Evolutionary conservation across 2,329 filamentous ascomycete genomes (phyloP).

Genomic region (Whalleya microplaca): DNA sequence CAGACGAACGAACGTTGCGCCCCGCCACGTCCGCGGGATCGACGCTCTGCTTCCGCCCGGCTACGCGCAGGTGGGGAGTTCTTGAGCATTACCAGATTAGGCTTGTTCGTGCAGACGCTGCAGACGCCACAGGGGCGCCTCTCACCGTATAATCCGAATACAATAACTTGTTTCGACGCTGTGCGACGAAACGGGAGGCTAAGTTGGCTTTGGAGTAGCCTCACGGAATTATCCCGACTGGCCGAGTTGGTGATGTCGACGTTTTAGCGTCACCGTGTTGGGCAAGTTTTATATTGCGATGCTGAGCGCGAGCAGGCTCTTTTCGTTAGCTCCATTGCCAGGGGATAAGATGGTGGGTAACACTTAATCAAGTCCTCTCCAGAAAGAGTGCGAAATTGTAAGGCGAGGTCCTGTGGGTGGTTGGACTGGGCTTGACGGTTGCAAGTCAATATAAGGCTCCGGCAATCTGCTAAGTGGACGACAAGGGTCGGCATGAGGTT

Average conservation of each 20-base stretch:
- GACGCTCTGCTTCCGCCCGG: neutral
- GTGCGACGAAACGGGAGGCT: slow-evolving; percentile 1
- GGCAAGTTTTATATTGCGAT: too few relatives aligned
- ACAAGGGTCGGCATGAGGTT: neutral
- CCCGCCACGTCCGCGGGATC: slow-evolving; percentile 2
- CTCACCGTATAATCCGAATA: neutral
- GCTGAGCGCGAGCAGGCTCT: too few relatives aligned
- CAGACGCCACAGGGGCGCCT: neutral
- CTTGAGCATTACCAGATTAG: neutral
- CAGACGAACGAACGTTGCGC: slow-evolving; percentile 1
- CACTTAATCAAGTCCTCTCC: neutral
- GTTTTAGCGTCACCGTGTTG: neutral
- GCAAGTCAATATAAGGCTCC: neutral
- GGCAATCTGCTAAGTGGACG: neutral
- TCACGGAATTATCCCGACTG: slow-evolving; percentile 4
- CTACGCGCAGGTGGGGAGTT: neutral
- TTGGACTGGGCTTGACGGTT: neutral
- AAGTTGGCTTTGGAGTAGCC: neutral
- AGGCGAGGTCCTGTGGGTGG: neutral
- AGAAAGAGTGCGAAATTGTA: neutral
- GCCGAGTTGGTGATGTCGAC: neutral
- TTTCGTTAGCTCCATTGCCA: too few relatives aligned
- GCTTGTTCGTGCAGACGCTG: neutral
- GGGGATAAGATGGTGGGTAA: too few relatives aligned
- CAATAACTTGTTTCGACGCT: neutral